A percentile compares a stretch with the other conserved stretches of the same genome.
Evolutionary conservation across 2,329 filamentous ascomycete species (phyloP).

Genomic region (Ophiobolus disseminans): DNA sequence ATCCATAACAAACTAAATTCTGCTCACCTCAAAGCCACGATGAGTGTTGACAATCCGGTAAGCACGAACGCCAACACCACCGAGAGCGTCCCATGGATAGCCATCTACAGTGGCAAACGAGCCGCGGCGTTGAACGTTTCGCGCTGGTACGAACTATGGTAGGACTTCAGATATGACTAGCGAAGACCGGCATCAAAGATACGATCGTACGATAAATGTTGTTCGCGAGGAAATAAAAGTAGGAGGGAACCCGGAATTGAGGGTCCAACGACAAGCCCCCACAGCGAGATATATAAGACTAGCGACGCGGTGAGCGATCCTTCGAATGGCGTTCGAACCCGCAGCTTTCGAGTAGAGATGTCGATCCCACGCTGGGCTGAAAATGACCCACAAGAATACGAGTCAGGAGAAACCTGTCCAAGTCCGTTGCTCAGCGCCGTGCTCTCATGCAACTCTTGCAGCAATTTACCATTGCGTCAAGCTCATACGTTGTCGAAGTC

Average conservation of each 20-base stretch:
- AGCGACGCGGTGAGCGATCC: background rate
- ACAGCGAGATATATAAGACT: background rate
- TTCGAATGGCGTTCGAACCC: background rate
- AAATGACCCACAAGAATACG: slow-evolving; percentile 16
- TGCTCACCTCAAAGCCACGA: slow-evolving; percentile 40
- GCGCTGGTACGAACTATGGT: no score
- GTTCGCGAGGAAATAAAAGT: background rate
- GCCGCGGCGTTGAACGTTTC: no score
- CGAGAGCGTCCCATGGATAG: slow-evolving; percentile 30
- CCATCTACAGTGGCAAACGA: no score
- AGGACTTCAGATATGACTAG: no score
- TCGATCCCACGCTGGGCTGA: slow-evolving; percentile 4
- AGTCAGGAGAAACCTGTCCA: slow-evolving; percentile 22
- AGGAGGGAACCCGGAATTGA: no score
- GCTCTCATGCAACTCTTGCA: background rate
- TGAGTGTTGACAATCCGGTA: slow-evolving; percentile 36
- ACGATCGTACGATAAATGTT: slow-evolving; percentile 13
- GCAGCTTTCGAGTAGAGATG: background rate
- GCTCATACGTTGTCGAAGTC: background rate
- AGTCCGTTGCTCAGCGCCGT: slow-evolving; percentile 5
- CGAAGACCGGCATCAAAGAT: slow-evolving; percentile 2
- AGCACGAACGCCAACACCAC: slow-evolving; percentile 33
- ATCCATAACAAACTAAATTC: background rate
- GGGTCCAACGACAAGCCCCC: no score
- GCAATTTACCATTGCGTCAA: background rate